These are phyloP conservation scores for Globisporangium alternatum DNA, from an alignment of 352 stramenopile genomes.

Conservation along the genomic window DNA sequence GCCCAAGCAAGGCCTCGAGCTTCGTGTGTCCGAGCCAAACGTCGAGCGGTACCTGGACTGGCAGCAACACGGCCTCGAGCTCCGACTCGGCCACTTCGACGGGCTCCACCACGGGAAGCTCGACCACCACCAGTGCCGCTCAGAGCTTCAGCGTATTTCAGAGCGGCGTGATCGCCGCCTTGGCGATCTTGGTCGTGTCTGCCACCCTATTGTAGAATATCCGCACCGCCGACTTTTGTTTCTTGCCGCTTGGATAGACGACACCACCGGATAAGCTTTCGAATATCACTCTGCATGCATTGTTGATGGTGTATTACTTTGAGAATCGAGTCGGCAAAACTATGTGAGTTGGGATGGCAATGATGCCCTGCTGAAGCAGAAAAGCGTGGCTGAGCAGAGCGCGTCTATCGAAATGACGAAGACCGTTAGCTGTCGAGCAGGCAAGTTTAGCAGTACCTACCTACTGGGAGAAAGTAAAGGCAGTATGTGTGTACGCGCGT, in stretches of 20 bases:
- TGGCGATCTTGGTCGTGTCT: not conserved
- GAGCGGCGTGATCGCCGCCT: not conserved
- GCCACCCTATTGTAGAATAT: not conserved
- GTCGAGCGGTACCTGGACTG: not conserved
- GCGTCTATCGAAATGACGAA: not conserved
- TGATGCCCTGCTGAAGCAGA: not conserved
- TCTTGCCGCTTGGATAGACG: not conserved
- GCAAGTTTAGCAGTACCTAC: not conserved
- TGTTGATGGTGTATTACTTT: too few relatives aligned
- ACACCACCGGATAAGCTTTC: not conserved
- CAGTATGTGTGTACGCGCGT: not conserved
- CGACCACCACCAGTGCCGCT: not conserved
- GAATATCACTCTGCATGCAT: not conserved
- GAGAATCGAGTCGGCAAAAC: not conserved
- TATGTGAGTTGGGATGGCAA: not conserved
- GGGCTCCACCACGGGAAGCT: not conserved
- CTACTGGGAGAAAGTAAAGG: not conserved
- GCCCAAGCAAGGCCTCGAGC: slow-evolving; percentile 16
- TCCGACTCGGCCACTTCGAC: not conserved
- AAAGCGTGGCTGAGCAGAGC: not conserved
- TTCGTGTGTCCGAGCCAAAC: slow-evolving; percentile 9
- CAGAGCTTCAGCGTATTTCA: not conserved
- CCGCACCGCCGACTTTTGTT: not conserved
- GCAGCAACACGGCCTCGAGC: slow-evolving; percentile 3
- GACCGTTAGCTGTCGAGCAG: not conserved